phyloP scores from a whole-genome alignment of 1,284 basidiomycete genomes.

The Rhodotorula sp. region DNA sequence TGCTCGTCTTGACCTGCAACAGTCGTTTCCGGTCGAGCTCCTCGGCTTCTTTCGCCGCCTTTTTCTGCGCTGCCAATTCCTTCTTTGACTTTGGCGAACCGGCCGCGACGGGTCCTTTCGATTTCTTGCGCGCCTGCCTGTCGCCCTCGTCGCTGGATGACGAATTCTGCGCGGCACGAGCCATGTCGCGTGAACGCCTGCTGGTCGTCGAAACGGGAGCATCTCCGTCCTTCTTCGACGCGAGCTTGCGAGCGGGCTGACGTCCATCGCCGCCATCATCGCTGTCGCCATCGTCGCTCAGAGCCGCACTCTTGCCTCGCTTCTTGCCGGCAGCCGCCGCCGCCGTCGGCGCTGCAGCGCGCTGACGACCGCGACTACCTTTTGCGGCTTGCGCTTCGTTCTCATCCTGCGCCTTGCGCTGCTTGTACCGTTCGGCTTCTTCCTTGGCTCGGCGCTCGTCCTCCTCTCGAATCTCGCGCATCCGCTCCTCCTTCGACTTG shows the following conservation, averaged over 20 bases:
- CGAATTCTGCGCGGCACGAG: not conserved
- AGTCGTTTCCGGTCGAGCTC: conserved; percentile 13
- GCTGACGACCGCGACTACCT: not conserved
- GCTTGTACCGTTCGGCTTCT: conserved; percentile 1
- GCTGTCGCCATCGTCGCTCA: not conserved
- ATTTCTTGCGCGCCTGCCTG: conserved; percentile 11
- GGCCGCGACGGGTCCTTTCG: conserved; percentile 5
- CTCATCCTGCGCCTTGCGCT: conserved; percentile 1
- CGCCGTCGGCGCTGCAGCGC: not conserved
- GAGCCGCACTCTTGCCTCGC: conserved; percentile 4
- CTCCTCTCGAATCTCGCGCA: conserved; percentile 27
- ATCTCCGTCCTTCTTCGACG: conserved; percentile 14
- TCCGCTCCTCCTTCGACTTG: conserved; percentile 22
- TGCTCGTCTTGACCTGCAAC: conserved; percentile 30
- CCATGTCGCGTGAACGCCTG: conserved; percentile 9
- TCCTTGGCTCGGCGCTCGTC: conserved; percentile 12
- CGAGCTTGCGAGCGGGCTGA: conserved; percentile 2
- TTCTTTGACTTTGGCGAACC: conserved; percentile 21
- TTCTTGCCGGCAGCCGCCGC: conserved; percentile 3
- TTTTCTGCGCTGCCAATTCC: conserved; percentile 19
- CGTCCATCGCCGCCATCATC: not conserved
- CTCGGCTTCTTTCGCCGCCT: conserved; percentile 22
- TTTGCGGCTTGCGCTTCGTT: conserved; percentile 1
- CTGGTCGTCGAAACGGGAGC: conserved; percentile 13
- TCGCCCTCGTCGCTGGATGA: conserved; percentile 8